Base-by-base conservation (phyloP, 495 filamentous ascomycete species). In the Hyphodiscus hymeniophilus region DNA sequence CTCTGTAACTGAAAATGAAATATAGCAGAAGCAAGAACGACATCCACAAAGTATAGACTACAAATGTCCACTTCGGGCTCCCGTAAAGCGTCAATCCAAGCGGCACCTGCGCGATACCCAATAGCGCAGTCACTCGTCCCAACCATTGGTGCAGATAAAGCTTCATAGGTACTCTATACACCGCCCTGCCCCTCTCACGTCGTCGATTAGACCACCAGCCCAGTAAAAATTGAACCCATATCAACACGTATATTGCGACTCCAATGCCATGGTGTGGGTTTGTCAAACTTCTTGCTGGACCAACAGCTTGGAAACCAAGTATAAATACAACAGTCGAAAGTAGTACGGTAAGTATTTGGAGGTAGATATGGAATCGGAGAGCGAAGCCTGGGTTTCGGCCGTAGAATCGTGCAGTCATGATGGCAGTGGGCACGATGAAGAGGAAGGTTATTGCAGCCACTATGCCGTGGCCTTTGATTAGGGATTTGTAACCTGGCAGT, bases 191-290 rank as follows among this genome's bases (percentile, higher is more conserved):
- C 38, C 77, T 75, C 56, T 77, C 77, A 54, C 82, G 78, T 11
- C 71, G 66, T 47, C 72, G 70, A 48, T 82, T 76, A 31, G 94
- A 72, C 31, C 85, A 70, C 54, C 77, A 77, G 15, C 94, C 94
- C 54, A 83, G 84, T 17, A 96, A 51, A 7, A 81, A 74, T 59
- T 96, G 94, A 18, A 89, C 74, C 22, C 94, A 61, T 15, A 96
- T 76, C 55, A 92, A 66, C 23, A 87, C 82, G 64, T 92, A 97
- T 47, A 98, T 81, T 31, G 89, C 84, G 26, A 94, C 67, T 18
- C 92, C 92, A 58, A 97, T 96, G 47, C 89, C 89, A 67, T 89
- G 86, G 68, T 98, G 92, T 1, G 92, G 92, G 62, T 98, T 98
- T 38, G 86, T 86, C 54, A 96, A 71, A 58, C 80, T 88, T 50